phyloP scores from a whole-genome alignment of 2,329 filamentous ascomycete species.

The Fusarium brachygibbosum region DNA sequence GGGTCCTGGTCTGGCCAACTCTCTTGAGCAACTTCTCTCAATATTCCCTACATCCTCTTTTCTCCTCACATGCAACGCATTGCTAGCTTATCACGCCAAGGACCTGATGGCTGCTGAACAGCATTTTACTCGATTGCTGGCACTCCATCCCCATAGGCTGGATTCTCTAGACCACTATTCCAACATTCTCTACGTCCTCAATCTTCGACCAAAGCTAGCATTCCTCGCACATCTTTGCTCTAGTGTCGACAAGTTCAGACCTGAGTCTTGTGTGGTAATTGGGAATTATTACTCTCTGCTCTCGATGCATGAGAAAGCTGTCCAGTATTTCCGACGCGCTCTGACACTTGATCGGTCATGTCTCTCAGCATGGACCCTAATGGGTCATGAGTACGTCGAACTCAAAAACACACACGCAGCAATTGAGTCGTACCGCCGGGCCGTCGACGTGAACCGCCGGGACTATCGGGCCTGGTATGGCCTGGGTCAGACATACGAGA shows the following conservation, averaged over 20 bases:
- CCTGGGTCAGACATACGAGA: constrained; percentile 95
- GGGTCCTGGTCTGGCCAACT: constrained; percentile 78
- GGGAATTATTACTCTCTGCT: constrained; percentile 97
- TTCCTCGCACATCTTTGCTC: constrained; percentile 93
- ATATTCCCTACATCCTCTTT: constrained; percentile 93
- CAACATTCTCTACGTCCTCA: constrained; percentile 96
- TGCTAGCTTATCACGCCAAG: constrained; percentile 92
- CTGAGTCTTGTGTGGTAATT: constrained; percentile 95
- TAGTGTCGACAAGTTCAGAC: constrained; percentile 93
- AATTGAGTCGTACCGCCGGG: constrained; percentile 95
- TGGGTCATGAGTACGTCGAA: constrained; percentile 99
- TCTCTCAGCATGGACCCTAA: constrained; percentile 95
- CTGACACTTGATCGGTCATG: constrained; percentile 91
- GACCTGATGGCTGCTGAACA: constrained; percentile 77
- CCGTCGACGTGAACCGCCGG: constrained; percentile 94
- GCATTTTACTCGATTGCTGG: constrained; percentile 82
- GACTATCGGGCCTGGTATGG: constrained; percentile 99
- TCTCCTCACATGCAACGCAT: constrained; percentile 87
- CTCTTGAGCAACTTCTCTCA: constrained; percentile 80
- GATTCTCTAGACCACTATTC: constrained; percentile 96
- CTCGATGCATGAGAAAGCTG: constrained; percentile 96
- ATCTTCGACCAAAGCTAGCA: constrained; percentile 86
- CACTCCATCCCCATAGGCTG: constrained; percentile 79
- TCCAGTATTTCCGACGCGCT: constrained; percentile 96
- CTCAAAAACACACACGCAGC: constrained; percentile 98